Evolutionary conservation across 176 grass and related monocot genomes (phyloP).

Genomic region (Aegilops umbellulata): DNA sequence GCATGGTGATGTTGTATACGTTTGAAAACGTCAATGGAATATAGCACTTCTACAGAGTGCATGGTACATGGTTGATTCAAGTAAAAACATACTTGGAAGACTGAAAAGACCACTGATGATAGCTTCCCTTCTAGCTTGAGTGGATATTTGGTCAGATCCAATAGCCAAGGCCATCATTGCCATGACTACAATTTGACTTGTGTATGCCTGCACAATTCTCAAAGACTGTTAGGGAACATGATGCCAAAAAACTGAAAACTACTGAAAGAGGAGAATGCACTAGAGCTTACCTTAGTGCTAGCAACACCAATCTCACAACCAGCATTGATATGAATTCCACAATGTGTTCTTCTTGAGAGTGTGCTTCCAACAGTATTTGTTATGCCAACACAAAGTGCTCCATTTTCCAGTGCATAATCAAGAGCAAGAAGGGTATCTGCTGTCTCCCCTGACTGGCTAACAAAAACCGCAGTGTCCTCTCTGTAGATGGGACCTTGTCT

Average conservation of each 20-base stretch:
- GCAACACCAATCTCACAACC: conserved; percentile 98
- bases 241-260: background rate
- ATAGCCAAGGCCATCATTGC: conserved; percentile 93
- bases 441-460: conserved; percentile 97
- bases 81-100: conserved; percentile 63
- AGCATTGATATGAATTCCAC: conserved; percentile 94
- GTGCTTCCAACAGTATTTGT: conserved; percentile 98
- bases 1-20: background rate
- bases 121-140: conserved; percentile 59
- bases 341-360: conserved; percentile 89
- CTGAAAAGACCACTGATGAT: conserved; percentile 63
- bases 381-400: conserved; percentile 90
- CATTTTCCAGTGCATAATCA: conserved; percentile 82
- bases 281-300: conserved; percentile 75
- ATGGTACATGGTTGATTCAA: background rate
- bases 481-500: conserved; percentile 81
- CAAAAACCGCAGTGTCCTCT: conserved; percentile 91
- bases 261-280: background rate
- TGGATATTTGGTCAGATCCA: conserved; percentile 94
- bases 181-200: conserved; percentile 97
- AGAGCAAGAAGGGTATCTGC: conserved; percentile 96
- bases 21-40: background rate
- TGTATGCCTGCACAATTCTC: conserved; percentile 68
- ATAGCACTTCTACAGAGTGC: background rate
- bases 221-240: conserved; percentile 11